phyloP scores from a whole-genome alignment of 2,329 filamentous ascomycete species.

The Phaeosphaeria sp. region DNA sequence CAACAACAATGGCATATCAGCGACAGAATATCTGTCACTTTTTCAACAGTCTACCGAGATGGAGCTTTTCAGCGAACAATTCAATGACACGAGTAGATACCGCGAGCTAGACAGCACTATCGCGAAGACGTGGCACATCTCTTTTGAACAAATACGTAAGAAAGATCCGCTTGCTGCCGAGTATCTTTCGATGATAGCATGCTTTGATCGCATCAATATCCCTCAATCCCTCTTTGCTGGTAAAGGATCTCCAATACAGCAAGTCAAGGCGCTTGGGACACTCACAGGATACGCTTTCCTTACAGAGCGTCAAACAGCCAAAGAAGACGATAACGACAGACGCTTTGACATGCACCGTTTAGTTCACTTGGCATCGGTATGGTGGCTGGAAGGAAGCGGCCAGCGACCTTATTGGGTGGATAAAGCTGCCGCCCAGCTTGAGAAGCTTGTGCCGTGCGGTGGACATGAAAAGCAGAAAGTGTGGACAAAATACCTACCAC shows the following conservation, averaged over 20 bases:
- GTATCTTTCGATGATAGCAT: constrained; percentile 45
- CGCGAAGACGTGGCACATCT: constrained; percentile 47
- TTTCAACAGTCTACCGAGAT: neutral
- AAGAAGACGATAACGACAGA: constrained; percentile 7
- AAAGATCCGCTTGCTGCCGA: constrained; percentile 39
- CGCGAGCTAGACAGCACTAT: constrained; percentile 39
- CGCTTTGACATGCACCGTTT: constrained; percentile 41
- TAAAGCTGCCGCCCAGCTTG: neutral
- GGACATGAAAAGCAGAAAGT: neutral
- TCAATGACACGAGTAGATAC: constrained; percentile 41
- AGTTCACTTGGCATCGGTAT: constrained; percentile 41
- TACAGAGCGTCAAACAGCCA: constrained; percentile 13
- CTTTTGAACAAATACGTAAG: constrained; percentile 44
- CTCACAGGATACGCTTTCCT: constrained; percentile 45
- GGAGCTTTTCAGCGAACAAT: constrained; percentile 20
- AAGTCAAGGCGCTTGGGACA: constrained; percentile 39
- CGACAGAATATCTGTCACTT: neutral
- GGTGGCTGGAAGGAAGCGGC: constrained; percentile 37
- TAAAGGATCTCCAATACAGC: constrained; percentile 21
- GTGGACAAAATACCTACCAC: neutral
- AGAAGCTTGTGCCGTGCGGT: neutral
- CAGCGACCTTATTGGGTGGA: constrained; percentile 15
- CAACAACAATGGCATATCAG: constrained; percentile 22
- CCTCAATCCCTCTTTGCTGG: constrained; percentile 41
- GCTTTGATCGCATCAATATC: constrained; percentile 23